Base-by-base conservation (phyloP, 2,329 filamentous ascomycete genomes). In the Aureobasidium sp. region DNA sequence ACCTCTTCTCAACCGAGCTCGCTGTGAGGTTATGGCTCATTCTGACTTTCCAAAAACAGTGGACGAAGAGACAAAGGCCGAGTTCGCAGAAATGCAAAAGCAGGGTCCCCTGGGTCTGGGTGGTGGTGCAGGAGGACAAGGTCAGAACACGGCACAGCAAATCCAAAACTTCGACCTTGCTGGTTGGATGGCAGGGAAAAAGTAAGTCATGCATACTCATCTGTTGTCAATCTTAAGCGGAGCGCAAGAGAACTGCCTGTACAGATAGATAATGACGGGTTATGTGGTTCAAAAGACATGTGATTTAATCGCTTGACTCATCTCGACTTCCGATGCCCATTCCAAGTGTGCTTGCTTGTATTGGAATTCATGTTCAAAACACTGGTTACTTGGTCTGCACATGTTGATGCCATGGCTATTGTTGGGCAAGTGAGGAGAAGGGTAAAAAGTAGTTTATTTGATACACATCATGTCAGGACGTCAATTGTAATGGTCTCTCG, bases 61-160 rank as follows among this genome's bases (percentile, higher is more conserved):
- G 92, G 94, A 97, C 73, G 91, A 91, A n/a, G 94, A 99, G 75
- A 89, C 90, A 77, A 87, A 87, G 69, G 90, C 90, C 69, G 94
- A 97, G 73, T 96, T 94, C 72, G 91, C 97, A 73, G 89, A 91
- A 70, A 87, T 91, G 70, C 91, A 94, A 74, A 91, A 91, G 76
- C 39, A 83, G 84, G 65, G 86, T 85, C 85, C 88, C 1, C 79
- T 92, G 15, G 45, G 45, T 29, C 29, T 48, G 45, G 44, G 11
- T 8, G 27, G 27, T 67, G 66, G 64, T 11, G 70, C 68, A 3
- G 53, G 64, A 30, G 59, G 62, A 8, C 52, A 55, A 29, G 32
- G 32, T 4, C 49, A 53, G 11, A 34, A 34, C 25, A 81, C 80
- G 64, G 83, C 71, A 68, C 85, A 68, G 78, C 74, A 78, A 52